Evolutionary conservation across 2,329 filamentous ascomycete species (phyloP).

Genomic region (Metarhizium brunneum): DNA sequence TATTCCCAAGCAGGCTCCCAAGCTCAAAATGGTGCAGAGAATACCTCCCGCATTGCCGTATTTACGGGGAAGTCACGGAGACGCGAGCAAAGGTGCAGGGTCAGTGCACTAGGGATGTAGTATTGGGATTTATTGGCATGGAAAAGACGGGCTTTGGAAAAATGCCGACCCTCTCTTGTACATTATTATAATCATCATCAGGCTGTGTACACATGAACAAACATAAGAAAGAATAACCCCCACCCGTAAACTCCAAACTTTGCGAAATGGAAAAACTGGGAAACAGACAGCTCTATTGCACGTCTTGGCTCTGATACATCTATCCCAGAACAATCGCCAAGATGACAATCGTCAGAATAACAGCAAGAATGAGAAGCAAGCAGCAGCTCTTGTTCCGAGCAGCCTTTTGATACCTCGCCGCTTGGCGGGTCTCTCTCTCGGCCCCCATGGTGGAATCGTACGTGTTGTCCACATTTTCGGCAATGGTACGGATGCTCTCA

Average conservation of each 20-base stretch:
- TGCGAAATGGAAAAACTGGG: not conserved
- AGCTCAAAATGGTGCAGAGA: conserved; percentile 9
- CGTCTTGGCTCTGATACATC: not conserved
- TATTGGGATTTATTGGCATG: conserved; percentile 6
- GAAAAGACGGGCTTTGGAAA: conserved; percentile 3
- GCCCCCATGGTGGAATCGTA: conserved; percentile 75
- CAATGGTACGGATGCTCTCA: conserved; percentile 74
- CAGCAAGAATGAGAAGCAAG: conserved; percentile 74
- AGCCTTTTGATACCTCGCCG: conserved; percentile 88
- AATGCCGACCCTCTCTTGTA: conserved; percentile 7
- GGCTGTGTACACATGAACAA: conserved; percentile 5
- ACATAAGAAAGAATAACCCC: not conserved
- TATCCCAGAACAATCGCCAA: conserved; percentile 75
- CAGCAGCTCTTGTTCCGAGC: conserved; percentile 93
- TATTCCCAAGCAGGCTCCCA: conserved; percentile 10
- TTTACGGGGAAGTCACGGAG: conserved; percentile 9
- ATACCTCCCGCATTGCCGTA: conserved; percentile 12
- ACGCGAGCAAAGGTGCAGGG: not conserved
- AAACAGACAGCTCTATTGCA: not conserved
- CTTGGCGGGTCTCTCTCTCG: conserved; percentile 74
- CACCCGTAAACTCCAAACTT: conserved; percentile 6
- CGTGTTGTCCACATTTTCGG: conserved; percentile 77
- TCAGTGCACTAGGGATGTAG: not conserved
- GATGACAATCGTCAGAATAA: conserved; percentile 84
- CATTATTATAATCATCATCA: conserved; percentile 2